Percentiles rank a stretch among this genome's conserved stretches.
Evolutionary conservation across 1,284 basidiomycete genomes (phyloP).

Genomic region (Dichomitus squalens): DNA sequence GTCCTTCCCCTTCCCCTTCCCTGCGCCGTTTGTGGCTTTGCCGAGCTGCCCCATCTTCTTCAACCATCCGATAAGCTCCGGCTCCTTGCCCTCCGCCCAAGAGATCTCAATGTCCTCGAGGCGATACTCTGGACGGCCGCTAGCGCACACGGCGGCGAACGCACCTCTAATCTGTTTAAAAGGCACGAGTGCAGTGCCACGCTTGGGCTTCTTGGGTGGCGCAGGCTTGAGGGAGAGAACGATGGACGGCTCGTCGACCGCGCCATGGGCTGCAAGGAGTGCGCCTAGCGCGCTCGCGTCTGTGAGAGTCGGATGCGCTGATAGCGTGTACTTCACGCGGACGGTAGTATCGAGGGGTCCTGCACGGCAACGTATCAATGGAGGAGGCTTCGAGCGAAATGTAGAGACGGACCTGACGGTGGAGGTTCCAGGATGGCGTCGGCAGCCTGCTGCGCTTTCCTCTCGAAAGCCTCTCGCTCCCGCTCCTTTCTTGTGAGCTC

Average conservation of each 20-base stretch:
- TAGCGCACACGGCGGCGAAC: conserved; percentile 70
- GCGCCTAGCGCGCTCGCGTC: conserved; percentile 50
- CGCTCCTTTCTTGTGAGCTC: conserved; percentile 49
- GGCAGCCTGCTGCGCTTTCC: conserved; percentile 25
- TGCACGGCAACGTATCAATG: conserved; percentile 33
- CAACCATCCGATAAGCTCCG: conserved; percentile 75
- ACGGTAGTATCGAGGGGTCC: conserved; percentile 74
- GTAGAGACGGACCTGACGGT: conserved; percentile 43
- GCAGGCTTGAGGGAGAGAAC: conserved; percentile 62
- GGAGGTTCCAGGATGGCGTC: conserved; percentile 48
- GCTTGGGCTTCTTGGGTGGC: conserved; percentile 60
- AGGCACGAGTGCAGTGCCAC: conserved; percentile 69
- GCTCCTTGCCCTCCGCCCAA: conserved; percentile 66
- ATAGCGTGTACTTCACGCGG: conserved; percentile 65
- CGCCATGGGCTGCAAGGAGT: conserved; percentile 62
- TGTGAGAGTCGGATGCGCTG: conserved; percentile 56
- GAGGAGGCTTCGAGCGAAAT: not conserved
- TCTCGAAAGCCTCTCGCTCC: conserved; percentile 37
- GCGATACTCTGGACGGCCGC: conserved; percentile 46
- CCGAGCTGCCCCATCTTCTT: conserved; percentile 69
- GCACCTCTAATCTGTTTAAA: conserved; percentile 76
- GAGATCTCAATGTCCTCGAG: conserved; percentile 48
- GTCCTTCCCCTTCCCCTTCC: not conserved
- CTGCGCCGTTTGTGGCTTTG: conserved; percentile 7
- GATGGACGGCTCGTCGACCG: conserved; percentile 61